Base-by-base conservation (phyloP, 1,284 basidiomycete genomes). In the Ustilago lituana region DNA sequence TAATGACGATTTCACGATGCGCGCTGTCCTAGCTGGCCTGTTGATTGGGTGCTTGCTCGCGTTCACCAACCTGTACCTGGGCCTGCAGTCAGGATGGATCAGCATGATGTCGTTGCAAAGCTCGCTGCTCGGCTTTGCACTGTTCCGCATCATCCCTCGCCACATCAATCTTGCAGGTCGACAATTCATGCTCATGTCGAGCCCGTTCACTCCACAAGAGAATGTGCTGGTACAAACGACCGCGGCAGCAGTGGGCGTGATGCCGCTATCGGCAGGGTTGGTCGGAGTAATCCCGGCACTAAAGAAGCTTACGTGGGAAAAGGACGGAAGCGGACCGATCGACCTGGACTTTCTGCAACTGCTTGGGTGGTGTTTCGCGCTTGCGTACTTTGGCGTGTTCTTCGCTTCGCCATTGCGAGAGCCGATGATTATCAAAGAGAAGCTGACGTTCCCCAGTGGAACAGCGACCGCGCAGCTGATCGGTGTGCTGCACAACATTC, bases 391-490 rank as follows among this genome's bases (percentile, higher is more conserved):
- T 70, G 92, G 92, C 5, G 93, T 98, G 15, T 96, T 97, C 82
- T 86, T 98, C 51, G 95, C 94, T 0, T 91, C 92, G 7, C 94
- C 94, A 1, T 86, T 98, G 36, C 88, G 94, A 40, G 91, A 92
- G 76, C 93, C 96, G 88, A 93, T 96, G 79, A 94, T 98, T 57
- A 89, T 98, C 38, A 90, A 94, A 81, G 94, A 98, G 81, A 89
- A 95, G 81, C 87, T 98, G 14, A 86, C 91, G 0, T 98, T 98
- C 73, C 94, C 94, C 0, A 93, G 91, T 0, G 95, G 95, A 20
- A 96, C 74, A n/a, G 94, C 94, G 0, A 98, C 94, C 0, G 95
- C 94, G 1, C 94, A 97, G 77, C 86, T 98, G 17, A 93, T 98
- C 43, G 90, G 92, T 1, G 91, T 97, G 10, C 86, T 98, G n/a